phyloP scores from a whole-genome alignment of 176 grass and related monocot genomes.

The Triticum timopheevii region DNA sequence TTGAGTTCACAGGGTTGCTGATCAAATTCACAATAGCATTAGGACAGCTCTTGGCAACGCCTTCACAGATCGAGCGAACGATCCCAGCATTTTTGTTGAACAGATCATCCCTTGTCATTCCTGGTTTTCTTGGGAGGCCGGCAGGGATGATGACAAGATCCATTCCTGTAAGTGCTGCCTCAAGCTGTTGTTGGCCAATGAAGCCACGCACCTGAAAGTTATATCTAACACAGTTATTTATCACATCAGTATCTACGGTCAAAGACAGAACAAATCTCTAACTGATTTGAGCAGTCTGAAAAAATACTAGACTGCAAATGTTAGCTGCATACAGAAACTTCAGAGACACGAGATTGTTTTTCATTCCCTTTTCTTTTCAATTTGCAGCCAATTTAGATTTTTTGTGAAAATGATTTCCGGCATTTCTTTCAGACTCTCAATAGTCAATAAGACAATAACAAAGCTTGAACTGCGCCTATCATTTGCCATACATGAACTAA shows the following conservation, averaged over 20 bases:
- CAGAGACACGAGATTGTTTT: no score
- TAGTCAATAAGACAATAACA: background rate
- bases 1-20: conserved; percentile 98
- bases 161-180: conserved; percentile 89
- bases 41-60: conserved; percentile 75
- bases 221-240: background rate
- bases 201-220: conserved; percentile 80
- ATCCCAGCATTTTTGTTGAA: conserved; percentile 99
- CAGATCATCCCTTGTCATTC: conserved; percentile 98
- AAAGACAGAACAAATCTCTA: background rate
- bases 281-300: background rate
- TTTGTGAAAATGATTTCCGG: background rate
- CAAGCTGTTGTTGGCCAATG: conserved; percentile 71
- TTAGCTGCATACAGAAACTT: background rate
- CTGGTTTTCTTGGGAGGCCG: conserved; percentile 91
- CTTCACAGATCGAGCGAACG: conserved; percentile 75
- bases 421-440: background rate
- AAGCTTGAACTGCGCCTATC: background rate
- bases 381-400: background rate
- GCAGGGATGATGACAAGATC: conserved; percentile 96
- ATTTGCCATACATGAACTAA: background rate
- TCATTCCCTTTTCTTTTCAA: background rate
- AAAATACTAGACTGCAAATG: background rate
- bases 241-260: background rate
- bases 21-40: conserved; percentile 86